Evolutionary conservation across 2,329 filamentous ascomycete genomes (phyloP).

Genomic region (Colletotrichum sp.): DNA sequence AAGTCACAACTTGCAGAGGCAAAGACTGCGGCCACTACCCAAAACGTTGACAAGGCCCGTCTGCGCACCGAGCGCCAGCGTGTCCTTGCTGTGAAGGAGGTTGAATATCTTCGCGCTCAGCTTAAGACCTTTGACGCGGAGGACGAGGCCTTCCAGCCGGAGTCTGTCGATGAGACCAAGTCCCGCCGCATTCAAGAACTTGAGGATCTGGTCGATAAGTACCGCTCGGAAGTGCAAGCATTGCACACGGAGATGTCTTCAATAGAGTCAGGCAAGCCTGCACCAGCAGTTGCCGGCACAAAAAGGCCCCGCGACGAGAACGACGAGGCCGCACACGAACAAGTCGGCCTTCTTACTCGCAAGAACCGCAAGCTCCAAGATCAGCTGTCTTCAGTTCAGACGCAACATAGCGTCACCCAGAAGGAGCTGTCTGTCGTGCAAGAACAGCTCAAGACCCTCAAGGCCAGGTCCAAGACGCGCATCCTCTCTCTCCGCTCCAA

Average conservation of each 20-base stretch:
- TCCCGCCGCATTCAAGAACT: constrained; percentile 78
- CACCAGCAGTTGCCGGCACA: constrained; percentile 44
- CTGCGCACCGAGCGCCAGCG: constrained; percentile 86
- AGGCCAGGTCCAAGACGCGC: constrained; percentile 75
- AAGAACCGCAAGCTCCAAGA: constrained; percentile 89
- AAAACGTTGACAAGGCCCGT: constrained; percentile 69
- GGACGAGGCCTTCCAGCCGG: constrained; percentile 83
- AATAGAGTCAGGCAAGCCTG: constrained; percentile 54
- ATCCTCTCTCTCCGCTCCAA: constrained; percentile 90
- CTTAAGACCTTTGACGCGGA: constrained; percentile 88
- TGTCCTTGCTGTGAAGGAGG: constrained; percentile 85
- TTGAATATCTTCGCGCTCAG: constrained; percentile 91
- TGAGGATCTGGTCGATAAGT: constrained; percentile 84
- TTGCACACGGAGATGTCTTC: constrained; percentile 77
- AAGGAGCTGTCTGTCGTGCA: constrained; percentile 76
- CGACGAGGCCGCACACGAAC: constrained; percentile 66
- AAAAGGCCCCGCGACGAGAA: constrained; percentile 68
- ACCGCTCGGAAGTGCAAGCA: constrained; percentile 79
- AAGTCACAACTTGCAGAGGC: constrained; percentile 74
- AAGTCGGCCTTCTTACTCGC: constrained; percentile 81
- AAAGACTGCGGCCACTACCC: constrained; percentile 52
- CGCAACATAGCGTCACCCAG: constrained; percentile 71
- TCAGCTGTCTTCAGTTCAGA: constrained; percentile 72
- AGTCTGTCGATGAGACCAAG: constrained; percentile 78
- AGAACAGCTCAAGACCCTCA: constrained; percentile 72